phyloP scores from a whole-genome alignment of 306 rosid species.

The Potentilla sterilis region DNA sequence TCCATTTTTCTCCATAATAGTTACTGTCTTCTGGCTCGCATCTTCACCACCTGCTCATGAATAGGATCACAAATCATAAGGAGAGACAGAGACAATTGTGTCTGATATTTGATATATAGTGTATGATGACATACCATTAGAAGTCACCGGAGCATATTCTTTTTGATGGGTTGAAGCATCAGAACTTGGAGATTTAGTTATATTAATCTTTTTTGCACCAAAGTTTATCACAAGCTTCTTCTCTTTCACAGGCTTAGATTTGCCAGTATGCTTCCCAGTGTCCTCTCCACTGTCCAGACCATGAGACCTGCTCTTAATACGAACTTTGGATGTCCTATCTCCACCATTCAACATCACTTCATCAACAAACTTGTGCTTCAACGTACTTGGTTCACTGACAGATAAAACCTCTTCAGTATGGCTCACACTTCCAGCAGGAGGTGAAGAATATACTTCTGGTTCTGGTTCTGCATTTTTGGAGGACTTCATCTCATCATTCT shows the following conservation, averaged over 20 bases:
- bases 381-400: slow-evolving; percentile 51
- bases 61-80: slow-evolving; percentile 29
- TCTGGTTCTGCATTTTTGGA: slow-evolving; percentile 54
- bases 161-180: slow-evolving; percentile 85
- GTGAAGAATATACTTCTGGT: slow-evolving; percentile 57
- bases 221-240: slow-evolving; percentile 89
- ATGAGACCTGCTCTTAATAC: slow-evolving; percentile 64
- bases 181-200: slow-evolving; percentile 75
- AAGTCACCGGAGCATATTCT: slow-evolving; percentile 54
- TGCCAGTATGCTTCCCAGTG: slow-evolving; percentile 53
- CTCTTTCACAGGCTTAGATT: slow-evolving; percentile 66
- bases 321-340: slow-evolving; percentile 70
- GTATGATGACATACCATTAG: slow-evolving; percentile 52
- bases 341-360: slow-evolving; percentile 95
- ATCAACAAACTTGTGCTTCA: slow-evolving; percentile 83
- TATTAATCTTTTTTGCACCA: slow-evolving; percentile 83
- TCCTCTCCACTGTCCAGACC: slow-evolving; percentile 70
- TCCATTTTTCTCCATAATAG: slow-evolving; percentile 36
- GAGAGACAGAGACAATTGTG: neutral
- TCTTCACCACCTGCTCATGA: slow-evolving; percentile 48
- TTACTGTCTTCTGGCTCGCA: slow-evolving; percentile 38
- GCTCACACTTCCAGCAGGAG: slow-evolving; percentile 63
- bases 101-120: neutral
- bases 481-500: slow-evolving; percentile 53
- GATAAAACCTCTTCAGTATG: slow-evolving; percentile 55